Percentiles rank a stretch among this genome's conserved stretches.
Evolutionary conservation across 768 basidiomycete genomes (phyloP).

Genomic region (Xerocomellus amylosporus): DNA sequence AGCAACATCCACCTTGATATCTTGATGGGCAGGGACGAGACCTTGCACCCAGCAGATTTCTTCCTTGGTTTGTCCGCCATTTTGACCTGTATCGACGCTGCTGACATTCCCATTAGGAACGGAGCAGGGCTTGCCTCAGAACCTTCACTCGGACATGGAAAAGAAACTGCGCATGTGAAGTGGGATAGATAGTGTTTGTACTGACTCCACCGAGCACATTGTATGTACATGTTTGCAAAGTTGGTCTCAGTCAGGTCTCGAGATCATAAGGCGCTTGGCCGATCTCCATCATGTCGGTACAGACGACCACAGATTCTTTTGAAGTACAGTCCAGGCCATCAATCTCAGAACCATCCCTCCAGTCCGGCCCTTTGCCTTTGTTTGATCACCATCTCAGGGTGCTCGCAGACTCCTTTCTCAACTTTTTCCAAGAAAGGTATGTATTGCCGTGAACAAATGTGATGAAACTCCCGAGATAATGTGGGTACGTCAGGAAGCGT

Average conservation of each 20-base stretch:
- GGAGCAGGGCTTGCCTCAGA: slow-evolving; percentile 48
- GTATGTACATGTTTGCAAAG: slow-evolving; percentile 26
- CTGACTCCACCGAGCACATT: not conserved
- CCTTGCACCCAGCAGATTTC: slow-evolving; percentile 72
- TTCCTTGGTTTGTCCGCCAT: slow-evolving; percentile 58
- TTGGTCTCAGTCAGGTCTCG: slow-evolving; percentile 2
- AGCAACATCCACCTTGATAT: slow-evolving; percentile 90
- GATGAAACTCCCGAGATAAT: slow-evolving; percentile 20
- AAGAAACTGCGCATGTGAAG: slow-evolving; percentile 49
- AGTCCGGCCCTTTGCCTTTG: slow-evolving; percentile 57
- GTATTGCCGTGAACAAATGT: slow-evolving; percentile 19
- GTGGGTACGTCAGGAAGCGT: slow-evolving; percentile 50
- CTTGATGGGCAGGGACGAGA: slow-evolving; percentile 89
- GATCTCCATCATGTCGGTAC: slow-evolving; percentile 19
- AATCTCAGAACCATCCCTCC: slow-evolving; percentile 26
- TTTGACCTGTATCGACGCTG: not conserved
- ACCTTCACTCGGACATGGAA: slow-evolving; percentile 68
- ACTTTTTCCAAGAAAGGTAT: slow-evolving; percentile 85
- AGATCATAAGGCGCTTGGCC: not conserved
- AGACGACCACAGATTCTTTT: slow-evolving; percentile 21
- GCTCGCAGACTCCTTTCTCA: slow-evolving; percentile 69
- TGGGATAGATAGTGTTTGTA: not conserved
- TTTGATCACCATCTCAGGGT: slow-evolving; percentile 72
- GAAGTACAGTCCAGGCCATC: slow-evolving; percentile 28
- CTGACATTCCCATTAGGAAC: slow-evolving; percentile 40